phyloP scores from a whole-genome alignment of 805 yeast genomes.

The Millerozyma acaciae region DNA sequence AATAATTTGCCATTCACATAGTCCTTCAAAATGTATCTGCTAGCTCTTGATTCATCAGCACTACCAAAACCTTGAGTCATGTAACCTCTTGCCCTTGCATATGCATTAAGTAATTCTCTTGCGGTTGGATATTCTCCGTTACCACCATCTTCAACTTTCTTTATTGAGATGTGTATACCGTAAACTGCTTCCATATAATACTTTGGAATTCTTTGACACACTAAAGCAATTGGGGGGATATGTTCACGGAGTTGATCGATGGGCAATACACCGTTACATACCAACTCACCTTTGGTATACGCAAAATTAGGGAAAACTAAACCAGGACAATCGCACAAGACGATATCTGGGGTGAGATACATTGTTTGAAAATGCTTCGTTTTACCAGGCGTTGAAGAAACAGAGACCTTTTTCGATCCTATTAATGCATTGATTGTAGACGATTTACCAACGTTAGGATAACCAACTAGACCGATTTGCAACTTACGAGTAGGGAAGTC shows the following conservation, averaged over 20 bases:
- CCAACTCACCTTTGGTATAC: constrained; percentile 91
- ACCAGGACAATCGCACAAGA: constrained; percentile 98
- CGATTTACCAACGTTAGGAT: constrained; percentile 88
- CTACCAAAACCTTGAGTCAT: constrained; percentile 97
- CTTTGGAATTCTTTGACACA: constrained; percentile 86
- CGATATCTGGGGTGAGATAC: constrained; percentile 71
- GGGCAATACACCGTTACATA: constrained; percentile 97
- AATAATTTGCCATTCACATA: constrained; percentile 89
- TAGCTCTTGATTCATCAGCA: constrained; percentile 94
- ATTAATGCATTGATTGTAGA: constrained; percentile 97
- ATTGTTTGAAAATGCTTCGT: constrained; percentile 99
- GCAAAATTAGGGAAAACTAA: constrained; percentile 97
- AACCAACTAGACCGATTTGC: constrained; percentile 95
- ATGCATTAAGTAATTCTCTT: constrained; percentile 81
- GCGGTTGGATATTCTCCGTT: constrained; percentile 78
- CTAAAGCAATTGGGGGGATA: constrained; percentile 82
- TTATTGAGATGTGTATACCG: constrained; percentile 82
- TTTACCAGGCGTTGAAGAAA: constrained; percentile 97
- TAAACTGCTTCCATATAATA: constrained; percentile 84
- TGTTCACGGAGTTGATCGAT: constrained; percentile 94
- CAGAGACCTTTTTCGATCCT: constrained; percentile 97
- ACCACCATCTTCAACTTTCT: constrained; percentile 82
- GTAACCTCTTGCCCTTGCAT: constrained; percentile 94
- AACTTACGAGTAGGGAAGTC: constrained; percentile 58
- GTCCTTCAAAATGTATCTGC: constrained; percentile 88